These are phyloP conservation scores for Lasiodiplodia sp. DNA, from an alignment of 2,329 filamentous ascomycete species.

Conservation along the genomic window DNA sequence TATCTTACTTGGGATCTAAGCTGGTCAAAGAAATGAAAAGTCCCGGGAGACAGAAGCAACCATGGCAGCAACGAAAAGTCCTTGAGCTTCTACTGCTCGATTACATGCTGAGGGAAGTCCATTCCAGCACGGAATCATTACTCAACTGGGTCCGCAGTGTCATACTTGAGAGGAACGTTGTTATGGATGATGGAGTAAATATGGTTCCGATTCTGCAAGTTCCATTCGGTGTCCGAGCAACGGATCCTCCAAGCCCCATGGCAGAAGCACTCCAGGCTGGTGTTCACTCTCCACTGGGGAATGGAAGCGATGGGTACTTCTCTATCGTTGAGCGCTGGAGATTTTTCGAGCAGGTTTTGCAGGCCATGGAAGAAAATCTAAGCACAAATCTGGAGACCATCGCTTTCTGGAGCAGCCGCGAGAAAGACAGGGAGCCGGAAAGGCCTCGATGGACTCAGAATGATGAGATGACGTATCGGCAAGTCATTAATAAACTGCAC, in stretches of 20 bases:
- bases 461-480: constrained; percentile 42
- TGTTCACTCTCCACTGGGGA: not conserved
- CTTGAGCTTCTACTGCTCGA: constrained; percentile 40
- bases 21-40: rapidly evolving
- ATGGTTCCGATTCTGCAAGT: not conserved
- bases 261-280: constrained; percentile 31
- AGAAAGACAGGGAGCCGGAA: constrained; percentile 37
- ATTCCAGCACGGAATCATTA: not conserved
- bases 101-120: constrained; percentile 32
- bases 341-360: constrained; percentile 33
- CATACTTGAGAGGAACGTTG: no score
- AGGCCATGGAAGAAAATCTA: constrained; percentile 35
- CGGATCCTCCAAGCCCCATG: no score
- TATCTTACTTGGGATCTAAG: no score
- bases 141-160: not conserved
- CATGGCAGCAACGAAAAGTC: constrained; percentile 41
- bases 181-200: no score
- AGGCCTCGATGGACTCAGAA: constrained; percentile 43
- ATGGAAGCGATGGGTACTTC: constrained; percentile 19
- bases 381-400: constrained; percentile 33
- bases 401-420: constrained; percentile 38
- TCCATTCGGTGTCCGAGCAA: not conserved
- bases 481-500: constrained; percentile 33
- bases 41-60: not conserved
- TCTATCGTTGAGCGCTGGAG: constrained; percentile 30